These are phyloP conservation scores for Davidsoniella neocaledoniae DNA, from an alignment of 2,329 filamentous ascomycete species.

Conservation along the genomic window DNA sequence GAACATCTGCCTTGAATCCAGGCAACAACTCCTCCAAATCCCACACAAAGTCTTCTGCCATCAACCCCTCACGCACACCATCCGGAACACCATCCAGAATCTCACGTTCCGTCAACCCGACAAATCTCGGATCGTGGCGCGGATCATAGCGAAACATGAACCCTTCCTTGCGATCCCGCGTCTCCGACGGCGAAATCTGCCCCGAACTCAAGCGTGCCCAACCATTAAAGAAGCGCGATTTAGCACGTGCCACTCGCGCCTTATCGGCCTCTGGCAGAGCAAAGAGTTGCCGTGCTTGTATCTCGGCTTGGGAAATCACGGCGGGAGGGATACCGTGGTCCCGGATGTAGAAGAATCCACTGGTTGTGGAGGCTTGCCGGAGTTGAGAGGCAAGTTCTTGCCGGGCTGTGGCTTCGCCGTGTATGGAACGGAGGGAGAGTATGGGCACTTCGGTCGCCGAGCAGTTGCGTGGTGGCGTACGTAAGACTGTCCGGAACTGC, in stretches of 20 bases:
- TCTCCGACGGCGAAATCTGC: slow-evolving; percentile 22
- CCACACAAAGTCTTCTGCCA: slow-evolving; percentile 3
- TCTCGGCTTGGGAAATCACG: slow-evolving; percentile 18
- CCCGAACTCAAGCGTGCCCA: slow-evolving; percentile 26
- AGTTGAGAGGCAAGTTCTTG: slow-evolving; percentile 24
- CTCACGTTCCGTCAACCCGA: slow-evolving; percentile 17
- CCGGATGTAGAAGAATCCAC: slow-evolving; percentile 38
- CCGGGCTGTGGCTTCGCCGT: slow-evolving; percentile 16
- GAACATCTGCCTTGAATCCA: slow-evolving; percentile 28
- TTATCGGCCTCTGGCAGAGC: slow-evolving; percentile 28
- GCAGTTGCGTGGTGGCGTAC: slow-evolving; percentile 22
- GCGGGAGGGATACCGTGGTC: slow-evolving; percentile 29
- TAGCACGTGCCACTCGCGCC: slow-evolving; percentile 19
- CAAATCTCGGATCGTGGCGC: slow-evolving; percentile 26
- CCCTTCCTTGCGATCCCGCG: slow-evolving; percentile 23
- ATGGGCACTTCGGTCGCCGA: slow-evolving; percentile 31
- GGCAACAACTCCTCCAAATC: slow-evolving; percentile 25
- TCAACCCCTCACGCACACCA: slow-evolving; percentile 33
- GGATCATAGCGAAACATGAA: slow-evolving; percentile 37
- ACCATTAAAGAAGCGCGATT: slow-evolving; percentile 30
- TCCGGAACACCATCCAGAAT: slow-evolving; percentile 22
- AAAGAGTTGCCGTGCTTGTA: slow-evolving; percentile 22
- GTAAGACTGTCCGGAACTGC: slow-evolving; percentile 21
- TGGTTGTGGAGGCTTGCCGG: slow-evolving; percentile 29
- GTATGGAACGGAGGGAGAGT: slow-evolving; percentile 28